Conservation (phyloP, 1,284 basidiomycete species). For the Pseudozyma thailandica region DNA sequence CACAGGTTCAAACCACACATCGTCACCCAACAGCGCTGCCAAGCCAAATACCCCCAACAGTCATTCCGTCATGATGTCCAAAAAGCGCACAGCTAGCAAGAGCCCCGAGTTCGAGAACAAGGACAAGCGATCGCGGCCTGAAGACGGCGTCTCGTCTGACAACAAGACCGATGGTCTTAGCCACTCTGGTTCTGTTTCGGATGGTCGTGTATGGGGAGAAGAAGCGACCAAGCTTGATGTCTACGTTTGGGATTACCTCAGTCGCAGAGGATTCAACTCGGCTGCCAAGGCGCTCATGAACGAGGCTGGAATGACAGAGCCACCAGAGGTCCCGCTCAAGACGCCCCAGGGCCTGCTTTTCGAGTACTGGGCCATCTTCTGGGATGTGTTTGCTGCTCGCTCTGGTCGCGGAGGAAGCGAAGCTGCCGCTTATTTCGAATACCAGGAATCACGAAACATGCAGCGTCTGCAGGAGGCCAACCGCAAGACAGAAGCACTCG, state of each 20-base stretch:
- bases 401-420: constrained; percentile 56
- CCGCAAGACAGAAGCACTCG: constrained; percentile 46
- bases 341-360: constrained; percentile 64
- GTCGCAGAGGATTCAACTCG: constrained; percentile 55
- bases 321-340: constrained; percentile 62
- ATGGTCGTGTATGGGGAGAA: constrained; percentile 55
- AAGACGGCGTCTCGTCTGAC: constrained; percentile 25
- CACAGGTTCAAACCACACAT: constrained; percentile 32
- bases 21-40: constrained; percentile 39
- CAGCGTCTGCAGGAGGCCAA: constrained; percentile 49
- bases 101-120: constrained; percentile 52
- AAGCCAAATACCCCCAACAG: constrained; percentile 44
- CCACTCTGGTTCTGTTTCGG: constrained; percentile 29
- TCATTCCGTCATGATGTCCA: constrained; percentile 39
- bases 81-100: constrained; percentile 54
- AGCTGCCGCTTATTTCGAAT: constrained; percentile 58
- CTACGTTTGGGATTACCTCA: constrained; percentile 68
- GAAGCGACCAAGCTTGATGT: constrained; percentile 65
- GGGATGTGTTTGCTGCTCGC: constrained; percentile 66
- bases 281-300: constrained; percentile 60
- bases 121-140: constrained; percentile 54
- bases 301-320: constrained; percentile 61
- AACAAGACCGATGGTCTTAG: constrained; percentile 17
- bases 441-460: constrained; percentile 56
- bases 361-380: constrained; percentile 68